These are phyloP conservation scores for Fusarium fracticaudum DNA, from an alignment of 2,329 filamentous ascomycete genomes.

Conservation along the genomic window DNA sequence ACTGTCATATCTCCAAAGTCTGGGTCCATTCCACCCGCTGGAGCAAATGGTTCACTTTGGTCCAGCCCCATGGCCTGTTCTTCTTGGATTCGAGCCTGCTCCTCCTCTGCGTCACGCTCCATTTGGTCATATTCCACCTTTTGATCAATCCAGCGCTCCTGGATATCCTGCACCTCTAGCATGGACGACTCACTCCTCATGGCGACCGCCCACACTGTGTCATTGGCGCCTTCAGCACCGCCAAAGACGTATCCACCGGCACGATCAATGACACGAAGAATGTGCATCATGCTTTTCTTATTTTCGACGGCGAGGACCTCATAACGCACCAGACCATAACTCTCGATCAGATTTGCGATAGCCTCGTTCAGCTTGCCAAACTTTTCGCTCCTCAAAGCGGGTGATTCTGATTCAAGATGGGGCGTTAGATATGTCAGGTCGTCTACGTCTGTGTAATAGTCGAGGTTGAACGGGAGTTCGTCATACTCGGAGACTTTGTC, in stretches of 20 bases:
- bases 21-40: slow-evolving; percentile 49
- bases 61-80: slow-evolving; percentile 52
- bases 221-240: slow-evolving; percentile 88
- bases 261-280: slow-evolving; percentile 88
- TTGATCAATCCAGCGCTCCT: slow-evolving; percentile 93
- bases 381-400: slow-evolving; percentile 74
- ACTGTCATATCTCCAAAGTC: slow-evolving; percentile 64
- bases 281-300: slow-evolving; percentile 94
- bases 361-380: slow-evolving; percentile 88
- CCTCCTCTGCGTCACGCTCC: slow-evolving; percentile 79
- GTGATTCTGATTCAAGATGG: slow-evolving; percentile 80
- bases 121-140: slow-evolving; percentile 87
- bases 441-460: slow-evolving; percentile 97
- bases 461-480: slow-evolving; percentile 90
- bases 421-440: slow-evolving; percentile 87
- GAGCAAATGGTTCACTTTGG: slow-evolving; percentile 36
- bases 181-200: slow-evolving; percentile 80
- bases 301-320: slow-evolving; percentile 96
- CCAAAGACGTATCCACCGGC: slow-evolving; percentile 95
- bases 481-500: slow-evolving; percentile 90
- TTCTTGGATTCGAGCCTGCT: slow-evolving; percentile 67
- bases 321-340: slow-evolving; percentile 89
- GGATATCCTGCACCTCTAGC: slow-evolving; percentile 88
- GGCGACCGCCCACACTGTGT: slow-evolving; percentile 96
- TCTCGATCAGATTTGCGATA: slow-evolving; percentile 86